Conservation (phyloP, 2,329 filamentous ascomycete genomes). For the Cladosporium sp. region DNA sequence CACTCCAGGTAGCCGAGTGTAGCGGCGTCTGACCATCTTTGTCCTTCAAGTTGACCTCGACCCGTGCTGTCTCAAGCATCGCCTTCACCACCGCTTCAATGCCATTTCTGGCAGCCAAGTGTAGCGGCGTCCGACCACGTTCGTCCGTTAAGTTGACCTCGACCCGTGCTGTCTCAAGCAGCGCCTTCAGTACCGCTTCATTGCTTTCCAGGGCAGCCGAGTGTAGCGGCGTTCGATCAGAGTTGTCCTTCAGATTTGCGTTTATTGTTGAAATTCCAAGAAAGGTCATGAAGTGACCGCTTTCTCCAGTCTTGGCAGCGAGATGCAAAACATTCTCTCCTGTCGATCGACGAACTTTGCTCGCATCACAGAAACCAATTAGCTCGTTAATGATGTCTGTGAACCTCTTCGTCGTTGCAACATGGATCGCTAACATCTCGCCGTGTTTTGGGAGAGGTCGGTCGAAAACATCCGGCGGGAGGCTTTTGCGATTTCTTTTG, state of each 20-base stretch:
- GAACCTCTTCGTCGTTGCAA: neutral
- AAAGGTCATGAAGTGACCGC: neutral
- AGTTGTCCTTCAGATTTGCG: neutral
- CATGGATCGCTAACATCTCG: constrained; percentile 1
- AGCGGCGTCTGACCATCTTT: neutral
- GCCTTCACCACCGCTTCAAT: neutral
- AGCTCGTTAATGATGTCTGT: neutral
- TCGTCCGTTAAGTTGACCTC: neutral
- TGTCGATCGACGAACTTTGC: neutral
- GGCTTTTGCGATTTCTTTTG: neutral
- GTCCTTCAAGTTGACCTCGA: neutral
- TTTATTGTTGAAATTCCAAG: neutral
- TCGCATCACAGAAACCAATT: neutral
- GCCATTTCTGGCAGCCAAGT: neutral
- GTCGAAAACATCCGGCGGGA: neutral
- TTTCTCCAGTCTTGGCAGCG: neutral
- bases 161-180: neutral
- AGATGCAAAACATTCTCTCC: neutral
- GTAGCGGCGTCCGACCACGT: neutral
- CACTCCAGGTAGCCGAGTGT: neutral
- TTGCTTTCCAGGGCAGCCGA: neutral
- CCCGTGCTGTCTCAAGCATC: no score
- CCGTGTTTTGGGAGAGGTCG: constrained; percentile 1
- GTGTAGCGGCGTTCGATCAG: neutral
- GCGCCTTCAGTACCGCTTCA: neutral